Evolutionary conservation across 352 stramenopile species (phyloP).

Genomic region (Pelagophyceae sp.): DNA sequence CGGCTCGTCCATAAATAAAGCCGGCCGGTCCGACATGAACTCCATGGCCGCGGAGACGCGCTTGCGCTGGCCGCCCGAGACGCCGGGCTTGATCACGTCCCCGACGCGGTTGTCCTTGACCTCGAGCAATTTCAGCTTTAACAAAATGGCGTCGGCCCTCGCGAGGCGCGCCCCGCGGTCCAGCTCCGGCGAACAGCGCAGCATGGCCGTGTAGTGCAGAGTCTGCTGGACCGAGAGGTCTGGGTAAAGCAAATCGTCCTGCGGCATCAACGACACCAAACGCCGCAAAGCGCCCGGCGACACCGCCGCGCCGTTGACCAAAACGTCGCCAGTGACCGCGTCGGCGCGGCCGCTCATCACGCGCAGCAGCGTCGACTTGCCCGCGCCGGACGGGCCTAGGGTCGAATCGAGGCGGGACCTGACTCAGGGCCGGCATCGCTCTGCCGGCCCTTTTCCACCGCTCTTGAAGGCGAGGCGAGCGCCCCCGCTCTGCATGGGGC

Average conservation of each 20-base stretch:
- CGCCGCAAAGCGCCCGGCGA: no score
- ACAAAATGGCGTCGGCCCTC: background rate
- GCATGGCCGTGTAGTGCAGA: conserved; percentile 47
- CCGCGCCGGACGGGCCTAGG: no score
- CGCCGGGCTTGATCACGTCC: conserved; percentile 27
- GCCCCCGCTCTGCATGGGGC: no score
- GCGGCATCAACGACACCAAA: no score
- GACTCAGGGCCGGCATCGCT: no score
- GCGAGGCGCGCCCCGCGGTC: background rate
- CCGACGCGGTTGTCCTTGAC: background rate
- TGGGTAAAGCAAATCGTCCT: conserved; percentile 53
- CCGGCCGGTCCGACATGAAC: conserved; percentile 57
- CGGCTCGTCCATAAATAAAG: conserved; percentile 58
- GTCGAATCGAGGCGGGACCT: no score
- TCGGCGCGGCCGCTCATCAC: no score
- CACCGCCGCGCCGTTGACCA: no score
- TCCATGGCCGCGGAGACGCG: conserved; percentile 65
- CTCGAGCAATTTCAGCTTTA: background rate
- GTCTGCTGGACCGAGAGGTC: conserved; percentile 58
- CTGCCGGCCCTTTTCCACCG: no score
- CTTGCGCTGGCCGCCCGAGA: conserved; percentile 59
- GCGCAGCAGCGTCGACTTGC: no score
- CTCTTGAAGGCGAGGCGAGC: no score
- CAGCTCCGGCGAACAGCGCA: conserved; percentile 38
- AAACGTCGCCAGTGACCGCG: background rate